Evolutionary conservation across 1,284 basidiomycete genomes (phyloP).

Genomic region (Malassezia cuniculi): DNA sequence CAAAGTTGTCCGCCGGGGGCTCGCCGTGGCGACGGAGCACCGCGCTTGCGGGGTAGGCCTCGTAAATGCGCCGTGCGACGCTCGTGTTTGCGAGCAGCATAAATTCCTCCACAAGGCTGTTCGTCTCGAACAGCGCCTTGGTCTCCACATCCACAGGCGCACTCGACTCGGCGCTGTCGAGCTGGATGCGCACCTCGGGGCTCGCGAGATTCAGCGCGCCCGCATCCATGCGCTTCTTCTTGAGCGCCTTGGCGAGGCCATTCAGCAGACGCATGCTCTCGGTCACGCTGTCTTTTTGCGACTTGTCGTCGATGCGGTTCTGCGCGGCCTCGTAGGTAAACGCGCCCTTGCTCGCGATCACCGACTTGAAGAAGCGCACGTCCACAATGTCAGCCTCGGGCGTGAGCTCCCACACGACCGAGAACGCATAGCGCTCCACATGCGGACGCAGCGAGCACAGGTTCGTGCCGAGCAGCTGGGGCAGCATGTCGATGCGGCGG

Average conservation of each 20-base stretch:
- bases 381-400: conserved; percentile 66
- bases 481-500: conserved; percentile 98
- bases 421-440: conserved; percentile 90
- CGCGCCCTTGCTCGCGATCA: conserved; percentile 88
- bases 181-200: conserved; percentile 87
- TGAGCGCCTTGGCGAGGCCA: conserved; percentile 70
- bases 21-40: conserved; percentile 86
- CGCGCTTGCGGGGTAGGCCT: conserved; percentile 87
- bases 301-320: conserved; percentile 73
- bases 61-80: conserved; percentile 81
- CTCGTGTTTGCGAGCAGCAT: conserved; percentile 96
- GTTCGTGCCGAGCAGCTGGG: conserved; percentile 84
- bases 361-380: conserved; percentile 84
- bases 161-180: conserved; percentile 79
- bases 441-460: conserved; percentile 83
- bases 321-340: conserved; percentile 98
- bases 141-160: conserved; percentile 97
- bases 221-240: conserved; percentile 72
- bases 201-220: conserved; percentile 94
- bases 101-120: conserved; percentile 94
- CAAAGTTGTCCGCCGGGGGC: conserved; percentile 85
- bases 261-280: conserved; percentile 81
- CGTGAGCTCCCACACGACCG: conserved; percentile 74
- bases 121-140: conserved; percentile 83
- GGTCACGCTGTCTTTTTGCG: conserved; percentile 69